A percentile compares a stretch with the other conserved stretches of the same genome.
Evolutionary conservation across 2,329 filamentous ascomycete genomes (phyloP).

Genomic region (Chalaropsis thielavioides): DNA sequence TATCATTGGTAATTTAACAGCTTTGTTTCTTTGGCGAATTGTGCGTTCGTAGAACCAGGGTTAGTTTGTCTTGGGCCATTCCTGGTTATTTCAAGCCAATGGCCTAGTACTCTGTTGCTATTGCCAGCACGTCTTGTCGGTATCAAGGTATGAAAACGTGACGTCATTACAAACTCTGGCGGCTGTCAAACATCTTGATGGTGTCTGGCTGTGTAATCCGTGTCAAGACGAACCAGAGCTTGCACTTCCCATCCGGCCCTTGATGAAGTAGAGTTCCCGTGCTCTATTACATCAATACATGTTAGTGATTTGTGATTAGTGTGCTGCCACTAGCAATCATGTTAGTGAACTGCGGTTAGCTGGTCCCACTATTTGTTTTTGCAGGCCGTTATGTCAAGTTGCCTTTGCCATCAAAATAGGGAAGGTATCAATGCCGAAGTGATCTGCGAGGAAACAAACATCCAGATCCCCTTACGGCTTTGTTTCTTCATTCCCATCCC

Average conservation of each 20-base stretch:
- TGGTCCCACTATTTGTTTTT: not conserved
- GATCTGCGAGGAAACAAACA: not conserved
- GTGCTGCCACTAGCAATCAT: not conserved
- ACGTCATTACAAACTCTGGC: too few relatives aligned
- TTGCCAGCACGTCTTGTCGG: too few relatives aligned
- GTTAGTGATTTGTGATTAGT: too few relatives aligned
- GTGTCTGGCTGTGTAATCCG: too few relatives aligned
- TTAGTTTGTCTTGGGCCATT: not conserved
- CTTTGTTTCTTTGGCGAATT: not conserved
- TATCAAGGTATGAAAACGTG: too few relatives aligned
- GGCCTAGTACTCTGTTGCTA: too few relatives aligned
- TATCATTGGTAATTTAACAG: not conserved
- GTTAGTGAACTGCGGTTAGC: not conserved
- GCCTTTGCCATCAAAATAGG: not conserved
- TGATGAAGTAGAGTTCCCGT: too few relatives aligned
- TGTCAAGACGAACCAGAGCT: too few relatives aligned
- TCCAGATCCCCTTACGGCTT: not conserved
- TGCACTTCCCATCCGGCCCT: too few relatives aligned
- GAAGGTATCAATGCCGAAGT: not conserved
- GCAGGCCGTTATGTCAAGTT: not conserved
- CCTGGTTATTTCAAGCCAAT: too few relatives aligned
- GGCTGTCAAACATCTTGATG: too few relatives aligned
- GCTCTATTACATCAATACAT: too few relatives aligned
- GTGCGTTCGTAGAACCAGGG: not conserved
- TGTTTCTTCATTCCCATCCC: not conserved